A percentile compares a stretch with the other conserved stretches of the same genome.
These are phyloP conservation scores for Huntiella abstrusa DNA, from an alignment of 2,329 filamentous ascomycete genomes.

Conservation along the genomic window DNA sequence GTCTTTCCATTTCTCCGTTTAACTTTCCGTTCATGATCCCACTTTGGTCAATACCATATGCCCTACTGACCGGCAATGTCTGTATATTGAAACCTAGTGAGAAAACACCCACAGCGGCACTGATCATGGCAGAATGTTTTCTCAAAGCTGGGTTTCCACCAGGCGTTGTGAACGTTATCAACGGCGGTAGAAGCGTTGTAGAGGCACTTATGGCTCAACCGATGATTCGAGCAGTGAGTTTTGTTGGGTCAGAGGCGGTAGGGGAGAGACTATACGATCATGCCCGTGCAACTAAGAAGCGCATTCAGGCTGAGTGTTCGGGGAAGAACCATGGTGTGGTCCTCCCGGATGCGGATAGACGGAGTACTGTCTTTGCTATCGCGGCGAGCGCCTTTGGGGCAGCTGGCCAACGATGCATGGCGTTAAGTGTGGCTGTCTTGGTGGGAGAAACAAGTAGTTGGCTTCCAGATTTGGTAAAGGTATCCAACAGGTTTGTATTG, in stretches of 20 bases:
- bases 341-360: conserved; percentile 45
- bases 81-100: conserved; percentile 34
- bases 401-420: conserved; percentile 41
- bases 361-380: conserved; percentile 38
- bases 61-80: conserved; percentile 28
- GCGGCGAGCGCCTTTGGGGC: conserved; percentile 28
- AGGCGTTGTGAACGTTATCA: conserved; percentile 55
- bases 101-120: conserved; percentile 28
- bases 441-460: conserved; percentile 38
- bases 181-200: conserved; percentile 39
- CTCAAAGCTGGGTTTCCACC: conserved; percentile 55
- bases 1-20: conserved; percentile 38
- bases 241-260: conserved; percentile 56
- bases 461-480: conserved; percentile 42
- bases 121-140: conserved; percentile 32
- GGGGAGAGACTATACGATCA: conserved; percentile 59
- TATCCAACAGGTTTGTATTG: conserved; percentile 31
- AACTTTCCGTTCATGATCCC: conserved; percentile 30
- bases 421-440: conserved; percentile 41
- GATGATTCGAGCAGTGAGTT: conserved; percentile 53
- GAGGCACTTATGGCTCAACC: conserved; percentile 48
- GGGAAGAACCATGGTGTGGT: conserved; percentile 47
- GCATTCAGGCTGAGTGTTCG: conserved; percentile 47
- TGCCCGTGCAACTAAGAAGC: conserved; percentile 42
- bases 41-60: conserved; percentile 28